Conservation (phyloP, 2,329 filamentous ascomycete species). For the Phialophora tarda region DNA sequence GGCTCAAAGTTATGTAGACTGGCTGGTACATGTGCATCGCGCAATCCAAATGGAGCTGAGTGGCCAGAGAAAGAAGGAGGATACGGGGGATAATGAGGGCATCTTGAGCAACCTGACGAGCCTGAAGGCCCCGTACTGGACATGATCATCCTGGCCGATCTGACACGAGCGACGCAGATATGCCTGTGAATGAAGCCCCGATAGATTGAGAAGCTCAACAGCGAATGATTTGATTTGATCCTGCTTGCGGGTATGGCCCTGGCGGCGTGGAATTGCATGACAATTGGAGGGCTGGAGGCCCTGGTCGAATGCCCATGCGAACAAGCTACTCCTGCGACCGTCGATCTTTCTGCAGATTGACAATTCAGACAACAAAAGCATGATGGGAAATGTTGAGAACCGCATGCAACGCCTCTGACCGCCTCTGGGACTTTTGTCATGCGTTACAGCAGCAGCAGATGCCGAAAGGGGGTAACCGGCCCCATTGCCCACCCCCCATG, state of each 20-base stretch:
- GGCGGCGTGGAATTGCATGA: neutral
- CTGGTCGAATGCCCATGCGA: neutral
- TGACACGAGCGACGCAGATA: conserved; percentile 14
- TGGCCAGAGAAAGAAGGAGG: conserved; percentile 55
- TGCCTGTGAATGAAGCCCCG: neutral
- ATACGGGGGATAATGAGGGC: conserved; percentile 45
- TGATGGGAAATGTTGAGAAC: neutral
- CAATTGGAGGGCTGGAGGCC: neutral
- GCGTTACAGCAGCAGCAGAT: neutral
- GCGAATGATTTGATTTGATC: neutral
- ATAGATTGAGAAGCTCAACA: neutral
- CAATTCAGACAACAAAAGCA: neutral
- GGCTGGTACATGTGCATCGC: conserved; percentile 93
- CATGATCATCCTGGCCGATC: conserved; percentile 20
- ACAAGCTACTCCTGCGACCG: neutral
- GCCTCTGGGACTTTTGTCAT: neutral
- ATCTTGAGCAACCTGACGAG: conserved; percentile 54
- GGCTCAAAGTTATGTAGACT: conserved; percentile 97
- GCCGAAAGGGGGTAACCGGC: neutral
- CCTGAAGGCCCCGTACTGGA: conserved; percentile 55
- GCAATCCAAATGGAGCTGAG: conserved; percentile 84
- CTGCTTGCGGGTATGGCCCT: neutral
- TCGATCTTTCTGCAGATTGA: neutral
- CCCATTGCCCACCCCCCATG: neutral
- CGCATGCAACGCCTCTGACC: neutral